Base-by-base conservation (phyloP, 108 stramenopile species). In the Cyclotella baltica region DNA sequence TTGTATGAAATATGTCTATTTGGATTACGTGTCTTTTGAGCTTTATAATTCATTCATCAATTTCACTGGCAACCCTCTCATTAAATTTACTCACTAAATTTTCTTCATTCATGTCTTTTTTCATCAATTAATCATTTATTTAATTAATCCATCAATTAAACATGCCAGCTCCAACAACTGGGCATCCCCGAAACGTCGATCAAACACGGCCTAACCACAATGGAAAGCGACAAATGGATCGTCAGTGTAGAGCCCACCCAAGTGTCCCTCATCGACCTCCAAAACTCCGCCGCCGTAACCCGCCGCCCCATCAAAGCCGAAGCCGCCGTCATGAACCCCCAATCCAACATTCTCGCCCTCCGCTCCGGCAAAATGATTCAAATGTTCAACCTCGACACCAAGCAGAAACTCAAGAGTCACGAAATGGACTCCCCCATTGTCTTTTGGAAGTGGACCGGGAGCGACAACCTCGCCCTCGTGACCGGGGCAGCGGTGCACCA, bases 281-380 rank as follows among this genome's bases (percentile, higher is more conserved):
- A 92, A 62, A 95, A 97, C 31, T 86, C 88, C 33, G 96, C 94
- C 31, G 86, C 92, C 48, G 97, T 98, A 30, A 96, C 94, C 50
- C 89, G 97, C 25, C 93, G 97, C 65, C 96, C 97, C 19, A 99
- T 99, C 67, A 91, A 96, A 57, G 98, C 99, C 6, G 98, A 98
- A 63, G 98, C 99, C 13, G 97, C 98, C 71, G 92, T 99, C 55
- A 99, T 99, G 99, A 98, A 98, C 88, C 99, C 99, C 11, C 59
- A 73, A 33, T 76, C 82, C 34, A 90, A 85, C 72, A 94, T 99
- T 73, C 74, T 99, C 18, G 99, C 99, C 38, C 90, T 99, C 46
- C 89, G 99, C 75, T 92, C 88, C 30, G 94, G 92, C 33, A 93
- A 87, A 22, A 90, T 84, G 61, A 90, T 99, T 67, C 99, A 99